Evolutionary conservation across 2,329 filamentous ascomycete species (phyloP), one percentile per base, ranked within the genome.

Genomic region (Colletotrichum eleusines): DNA sequence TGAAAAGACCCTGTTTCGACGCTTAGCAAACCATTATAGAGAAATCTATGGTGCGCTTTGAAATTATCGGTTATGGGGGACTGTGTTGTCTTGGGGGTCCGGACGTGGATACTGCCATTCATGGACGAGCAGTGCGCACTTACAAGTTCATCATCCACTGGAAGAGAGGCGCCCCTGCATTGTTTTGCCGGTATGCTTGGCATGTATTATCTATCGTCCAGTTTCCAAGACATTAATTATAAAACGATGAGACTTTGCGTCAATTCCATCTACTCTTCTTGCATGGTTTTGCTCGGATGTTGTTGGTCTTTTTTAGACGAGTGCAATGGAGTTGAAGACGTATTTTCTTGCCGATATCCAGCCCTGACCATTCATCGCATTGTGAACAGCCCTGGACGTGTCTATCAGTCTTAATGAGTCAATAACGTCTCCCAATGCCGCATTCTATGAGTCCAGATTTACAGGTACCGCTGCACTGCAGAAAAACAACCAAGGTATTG

Each of bases 211-310:
- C n/a, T 26, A 16, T 16, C 14, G 23, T 26, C 6, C 2, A 16
- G 46, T 26, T 50, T 50, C 23, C 2, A 1, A 16, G 46, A 16
- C 5, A 2, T 26, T 50, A 20, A 33, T 33, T 3, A 33, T 11
- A 23, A 48, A 12, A 48, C 20, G 26, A 46, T 46, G 26, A 11
- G 5, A 14, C 1, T 26, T 8, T 7, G 5, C 23, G 26, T 50
- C 23, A 26, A 50, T 26, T 6, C 6, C n/a, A 7, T 6, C 6
- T 26, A 7, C 5, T 26, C 12, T 16, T 50, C 11, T 46, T 12
- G 9, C n/a, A 2, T 23, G 1, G 1, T 12, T 23, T 4, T 4
- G 9, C 20, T 46, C 44, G 4, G 5, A 23, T 0, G 8, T n/a
- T 23, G 3, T 0, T n/a, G n/a, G n/a, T n/a, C n/a, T 3, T 44